phyloP scores from a whole-genome alignment of 2,329 filamentous ascomycete genomes.

The Hawksworthiomyces lignivorus region DNA sequence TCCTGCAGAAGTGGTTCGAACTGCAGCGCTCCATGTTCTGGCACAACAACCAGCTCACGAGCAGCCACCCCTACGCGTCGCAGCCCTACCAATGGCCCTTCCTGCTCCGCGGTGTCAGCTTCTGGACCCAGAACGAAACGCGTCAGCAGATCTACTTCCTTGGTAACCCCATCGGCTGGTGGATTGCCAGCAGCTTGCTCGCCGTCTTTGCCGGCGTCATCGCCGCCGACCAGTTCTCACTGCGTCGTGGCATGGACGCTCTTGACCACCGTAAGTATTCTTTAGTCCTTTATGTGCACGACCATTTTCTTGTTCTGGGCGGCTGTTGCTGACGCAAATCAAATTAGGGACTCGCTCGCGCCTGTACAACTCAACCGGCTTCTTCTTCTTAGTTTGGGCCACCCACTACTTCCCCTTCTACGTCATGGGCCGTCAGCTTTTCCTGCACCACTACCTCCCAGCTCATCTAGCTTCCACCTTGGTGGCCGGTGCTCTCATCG shows the following conservation, averaged over 20 bases:
- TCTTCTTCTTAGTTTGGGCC: conserved; percentile 98
- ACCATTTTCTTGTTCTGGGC: too few relatives aligned
- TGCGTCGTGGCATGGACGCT: conserved; percentile 87
- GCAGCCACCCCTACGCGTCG: conserved; percentile 92
- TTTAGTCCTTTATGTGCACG: neutral
- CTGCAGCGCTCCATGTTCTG: conserved; percentile 97
- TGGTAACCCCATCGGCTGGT: conserved; percentile 95
- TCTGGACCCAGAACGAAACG: conserved; percentile 97
- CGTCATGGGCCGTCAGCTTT: conserved; percentile 95
- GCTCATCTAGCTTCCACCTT: conserved; percentile 86
- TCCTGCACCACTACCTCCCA: conserved; percentile 95
- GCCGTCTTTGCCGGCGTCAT: conserved; percentile 91
- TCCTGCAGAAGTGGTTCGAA: conserved; percentile 92
- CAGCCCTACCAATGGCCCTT: conserved; percentile 98
- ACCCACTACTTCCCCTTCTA: conserved; percentile 97
- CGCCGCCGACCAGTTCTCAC: conserved; percentile 84
- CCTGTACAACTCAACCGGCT: conserved; percentile 96
- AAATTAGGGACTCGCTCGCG: conserved; percentile 73
- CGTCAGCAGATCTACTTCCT: conserved; percentile 97
- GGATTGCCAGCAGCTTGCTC: conserved; percentile 84
- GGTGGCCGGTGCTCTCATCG: conserved; percentile 82
- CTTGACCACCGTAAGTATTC: conserved; percentile 76
- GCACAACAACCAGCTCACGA: conserved; percentile 97
- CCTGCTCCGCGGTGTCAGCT: conserved; percentile 91
- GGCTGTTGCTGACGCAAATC: conserved; percentile 26